These are phyloP conservation scores for Sphenostylis stenocarpa DNA, from an alignment of 306 rosid genomes.

Conservation along the genomic window DNA sequence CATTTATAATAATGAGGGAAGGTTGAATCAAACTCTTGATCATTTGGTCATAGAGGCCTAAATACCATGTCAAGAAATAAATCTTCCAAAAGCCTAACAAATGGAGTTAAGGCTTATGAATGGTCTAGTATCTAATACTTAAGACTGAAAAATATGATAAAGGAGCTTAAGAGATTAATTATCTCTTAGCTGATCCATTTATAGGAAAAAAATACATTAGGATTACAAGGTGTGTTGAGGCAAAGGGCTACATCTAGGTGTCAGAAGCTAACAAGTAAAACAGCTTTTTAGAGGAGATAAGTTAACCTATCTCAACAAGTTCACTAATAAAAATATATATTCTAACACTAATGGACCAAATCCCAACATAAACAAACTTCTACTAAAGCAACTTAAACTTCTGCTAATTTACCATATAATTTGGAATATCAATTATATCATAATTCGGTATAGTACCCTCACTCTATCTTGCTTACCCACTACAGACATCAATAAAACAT, in stretches of 20 bases:
- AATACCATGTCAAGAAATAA: neutral
- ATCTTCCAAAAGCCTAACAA: constrained; percentile 12
- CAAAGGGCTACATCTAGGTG: too few species aligned
- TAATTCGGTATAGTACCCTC: neutral
- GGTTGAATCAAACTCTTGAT: neutral
- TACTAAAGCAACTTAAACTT: neutral
- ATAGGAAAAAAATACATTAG: too few species aligned
- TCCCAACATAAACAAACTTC: constrained; percentile 1
- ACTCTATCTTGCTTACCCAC: neutral
- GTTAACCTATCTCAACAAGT: too few species aligned
- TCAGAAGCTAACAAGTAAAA: too few species aligned
- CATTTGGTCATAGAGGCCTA: neutral
- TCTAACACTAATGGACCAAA: constrained; percentile 13
- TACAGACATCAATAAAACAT: neutral
- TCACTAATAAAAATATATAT: too few species aligned
- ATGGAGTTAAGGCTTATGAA: neutral
- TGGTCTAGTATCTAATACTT: neutral
- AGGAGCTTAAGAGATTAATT: too few species aligned
- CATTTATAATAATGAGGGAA: neutral
- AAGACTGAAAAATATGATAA: too few species aligned
- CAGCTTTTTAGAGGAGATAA: too few species aligned
- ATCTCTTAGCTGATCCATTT: too few species aligned
- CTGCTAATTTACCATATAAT: neutral
- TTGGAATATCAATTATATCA: constrained; percentile 26
- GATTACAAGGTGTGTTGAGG: too few species aligned